Percentiles rank a stretch among this genome's conserved stretches.
phyloP scores from a whole-genome alignment of 2,329 filamentous ascomycete species.

The Didymella arachidicola region DNA sequence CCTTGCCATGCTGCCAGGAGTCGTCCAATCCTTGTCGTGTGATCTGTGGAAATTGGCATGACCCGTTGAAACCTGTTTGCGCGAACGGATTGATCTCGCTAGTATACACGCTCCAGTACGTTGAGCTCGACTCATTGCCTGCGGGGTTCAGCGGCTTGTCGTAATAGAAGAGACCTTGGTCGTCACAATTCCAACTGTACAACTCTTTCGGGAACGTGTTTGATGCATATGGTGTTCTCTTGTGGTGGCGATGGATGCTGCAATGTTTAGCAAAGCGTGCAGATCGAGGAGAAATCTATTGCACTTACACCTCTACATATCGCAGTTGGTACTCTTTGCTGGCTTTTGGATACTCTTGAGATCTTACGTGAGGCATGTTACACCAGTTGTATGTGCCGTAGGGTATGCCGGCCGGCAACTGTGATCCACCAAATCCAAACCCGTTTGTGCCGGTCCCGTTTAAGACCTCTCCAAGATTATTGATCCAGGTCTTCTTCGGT shows the following conservation, averaged over 20 bases:
- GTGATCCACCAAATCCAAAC: constrained; percentile 75
- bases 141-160: constrained; percentile 62
- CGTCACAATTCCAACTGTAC: constrained; percentile 75
- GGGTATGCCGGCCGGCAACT: constrained; percentile 59
- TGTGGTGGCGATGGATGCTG: constrained; percentile 79
- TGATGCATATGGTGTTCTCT: constrained; percentile 79
- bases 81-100: constrained; percentile 72
- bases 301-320: constrained; percentile 75
- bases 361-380: constrained; percentile 86
- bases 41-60: constrained; percentile 84
- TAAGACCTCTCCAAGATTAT: constrained; percentile 67
- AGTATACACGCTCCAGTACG: constrained; percentile 72
- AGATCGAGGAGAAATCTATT: too few species aligned
- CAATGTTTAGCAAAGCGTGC: constrained; percentile 3
- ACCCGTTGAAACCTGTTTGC: constrained; percentile 72
- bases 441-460: constrained; percentile 71
- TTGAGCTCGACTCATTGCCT: constrained; percentile 60
- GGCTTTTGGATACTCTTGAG: constrained; percentile 67
- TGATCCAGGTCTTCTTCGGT: constrained; percentile 59
- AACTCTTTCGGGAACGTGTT: constrained; percentile 79
- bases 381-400: constrained; percentile 81
- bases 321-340: constrained; percentile 67
- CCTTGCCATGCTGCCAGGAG: constrained; percentile 77
- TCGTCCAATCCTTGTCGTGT: constrained; percentile 75
- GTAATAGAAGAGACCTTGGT: constrained; percentile 74